Base-by-base conservation (phyloP, 306 rosid genomes). In the Cicer judaicum region DNA sequence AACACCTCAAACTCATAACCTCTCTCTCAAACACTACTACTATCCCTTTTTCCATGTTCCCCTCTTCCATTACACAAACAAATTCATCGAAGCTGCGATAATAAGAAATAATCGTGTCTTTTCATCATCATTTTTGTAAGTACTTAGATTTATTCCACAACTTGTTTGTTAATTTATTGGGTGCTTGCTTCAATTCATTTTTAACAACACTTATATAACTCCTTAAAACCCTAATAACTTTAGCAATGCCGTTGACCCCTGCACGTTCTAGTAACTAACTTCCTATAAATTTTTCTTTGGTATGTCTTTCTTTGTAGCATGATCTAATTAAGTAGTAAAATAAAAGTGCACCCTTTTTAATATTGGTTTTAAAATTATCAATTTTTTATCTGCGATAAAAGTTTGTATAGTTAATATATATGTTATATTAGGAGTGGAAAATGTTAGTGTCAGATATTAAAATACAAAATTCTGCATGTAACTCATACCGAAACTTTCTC, bases 231-330 rank as follows among this genome's bases (percentile, higher is more conserved):
- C 76, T 70, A 10, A 3, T 29, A 29, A 29, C 3, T 57, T 78
- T 48, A 43, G 82, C 83, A 87, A 85, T 87, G 89, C 47, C 70
- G 44, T 73, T 85, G 81, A 83, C 80, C 74, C 72, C 34, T 3
- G 34, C 5, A 50, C 57, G 59, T 24, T 70, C 66, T 43, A 40
- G 46, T 14, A 55, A 62, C 29, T 1, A 55, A 62, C 29, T 1
- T 24, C 40, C 16, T 42, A 4, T 52, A 55, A 59, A 13, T 2
- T 78, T 65, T 61, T 14, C 62, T 59, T 36, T 10, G 39, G 15
- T 46, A 40, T 29, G 48, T 69, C 10, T 60, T 73, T 83, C 59
- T 65, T 70, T 64, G 43, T 39, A 21, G 48, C 34, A 64, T 11
- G 19, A 47, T 10, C 18, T 39, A 70, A 64, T 1, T 18, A 18